These are phyloP conservation scores for Phallus indusiatus DNA, from an alignment of 768 basidiomycete species.

Conservation along the genomic window DNA sequence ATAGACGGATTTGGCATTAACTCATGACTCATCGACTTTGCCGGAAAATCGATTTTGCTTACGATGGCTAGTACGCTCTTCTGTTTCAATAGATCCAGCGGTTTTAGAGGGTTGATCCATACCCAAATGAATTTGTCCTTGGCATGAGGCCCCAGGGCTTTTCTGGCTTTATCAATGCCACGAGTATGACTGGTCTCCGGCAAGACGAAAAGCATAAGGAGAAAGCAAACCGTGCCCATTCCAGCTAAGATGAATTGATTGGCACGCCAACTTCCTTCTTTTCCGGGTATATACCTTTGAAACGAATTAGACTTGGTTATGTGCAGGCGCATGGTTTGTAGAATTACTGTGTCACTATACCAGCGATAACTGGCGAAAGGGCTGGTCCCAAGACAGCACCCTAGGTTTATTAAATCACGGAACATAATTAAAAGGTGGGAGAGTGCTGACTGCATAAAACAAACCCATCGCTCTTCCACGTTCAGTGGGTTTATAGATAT, in stretches of 20 bases:
- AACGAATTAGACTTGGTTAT: not conserved
- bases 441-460: not conserved
- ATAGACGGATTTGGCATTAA: not conserved
- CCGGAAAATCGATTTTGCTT: not conserved
- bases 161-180: not conserved
- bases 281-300: conserved; percentile 1
- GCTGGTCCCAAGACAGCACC: conserved; percentile 2
- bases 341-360: conserved; percentile 6
- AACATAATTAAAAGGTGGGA: not conserved
- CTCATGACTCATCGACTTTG: not conserved
- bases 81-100: not conserved
- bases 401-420: not conserved
- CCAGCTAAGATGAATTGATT: not conserved
- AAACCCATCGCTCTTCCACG: conserved; percentile 2
- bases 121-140: not conserved
- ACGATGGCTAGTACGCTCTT: not conserved
- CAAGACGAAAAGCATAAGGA: not conserved
- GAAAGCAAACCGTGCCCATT: not conserved
- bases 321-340: not conserved
- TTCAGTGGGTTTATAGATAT: conserved; percentile 3
- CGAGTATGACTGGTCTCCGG: conserved; percentile 2
- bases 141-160: not conserved
- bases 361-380: not conserved
- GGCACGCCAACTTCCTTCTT: conserved; percentile 1
- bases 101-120: conserved; percentile 1